Base-by-base conservation (phyloP, 768 basidiomycete species). In the Mycena vulgaris region DNA sequence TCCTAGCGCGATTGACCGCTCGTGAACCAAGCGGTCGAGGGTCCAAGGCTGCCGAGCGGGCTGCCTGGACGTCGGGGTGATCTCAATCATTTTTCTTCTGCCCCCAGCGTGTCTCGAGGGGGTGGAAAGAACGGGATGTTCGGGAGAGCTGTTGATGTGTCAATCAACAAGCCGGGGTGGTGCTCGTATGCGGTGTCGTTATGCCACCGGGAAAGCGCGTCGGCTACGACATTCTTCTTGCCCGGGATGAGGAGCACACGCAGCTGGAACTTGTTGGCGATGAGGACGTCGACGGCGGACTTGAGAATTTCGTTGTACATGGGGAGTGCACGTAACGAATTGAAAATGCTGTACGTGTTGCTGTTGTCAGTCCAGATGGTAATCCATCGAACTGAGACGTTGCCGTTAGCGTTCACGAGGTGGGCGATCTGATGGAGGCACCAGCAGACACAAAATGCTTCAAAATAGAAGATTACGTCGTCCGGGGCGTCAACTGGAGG, bases 31-130 rank as follows among this genome's bases (percentile, higher is more conserved):
- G 13, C 74, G 71, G 39, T 85, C 80, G 0, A 55, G 25, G 0
- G 82, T 66, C 85, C 86, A 86, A 35, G 81, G 75, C 33, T 60
- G 63, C 52, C 80, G 57, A 0, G n/a, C 0, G 0, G 84, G 83
- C 67, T 84, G 84, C 74, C 76, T 69, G 61, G 82, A 65, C 53
- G 42, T 19, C 3, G 35, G 9, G 9, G 66, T n/a, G 3, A 58
- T 17, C 17, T 33, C 23, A 1, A 72, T 78, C 75, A 80, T 74
- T 69, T 68, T 66, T 66, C 17, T 2, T 19, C 55, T n/a, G 69
- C 80, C 80, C 81, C 78, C 79, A 80, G 72, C 78, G 63, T 19
- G 14, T 27, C 40, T 39, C 60, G 72, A 76, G 81, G 80, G 78
- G 78, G 76, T 75, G 51, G 31, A 74, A 76, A n/a, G n/a, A n/a